Conservation (phyloP, 345 rosid species). For the Salix udensis region DNA sequence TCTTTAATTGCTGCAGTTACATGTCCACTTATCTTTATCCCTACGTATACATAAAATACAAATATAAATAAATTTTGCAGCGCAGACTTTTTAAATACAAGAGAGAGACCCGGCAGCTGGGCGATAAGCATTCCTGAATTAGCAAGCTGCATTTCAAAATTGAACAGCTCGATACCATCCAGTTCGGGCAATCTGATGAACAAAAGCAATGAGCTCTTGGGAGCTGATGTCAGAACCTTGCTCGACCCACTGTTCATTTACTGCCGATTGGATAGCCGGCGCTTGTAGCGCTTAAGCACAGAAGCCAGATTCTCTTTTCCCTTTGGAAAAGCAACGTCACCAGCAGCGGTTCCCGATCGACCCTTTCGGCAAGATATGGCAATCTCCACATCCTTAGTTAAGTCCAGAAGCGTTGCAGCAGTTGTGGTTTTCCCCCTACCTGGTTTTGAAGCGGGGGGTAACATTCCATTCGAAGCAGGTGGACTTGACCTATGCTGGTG, state of each 20-base stretch:
- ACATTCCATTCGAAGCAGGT: constrained; percentile 59
- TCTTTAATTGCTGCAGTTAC: constrained; percentile 32
- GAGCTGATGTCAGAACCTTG: constrained; percentile 27
- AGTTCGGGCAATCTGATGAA: neutral
- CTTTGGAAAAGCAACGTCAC: constrained; percentile 91
- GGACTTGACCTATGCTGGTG: constrained; percentile 56
- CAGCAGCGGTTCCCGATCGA: constrained; percentile 88
- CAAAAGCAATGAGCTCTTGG: constrained; percentile 24
- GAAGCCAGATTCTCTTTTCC: constrained; percentile 97
- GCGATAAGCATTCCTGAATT: neutral
- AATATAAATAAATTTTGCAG: constrained; percentile 25
- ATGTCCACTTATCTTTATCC: constrained; percentile 22
- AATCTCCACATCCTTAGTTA: constrained; percentile 84
- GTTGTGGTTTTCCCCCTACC: constrained; percentile 82
- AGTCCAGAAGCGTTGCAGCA: constrained; percentile 55
- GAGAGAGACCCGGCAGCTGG: neutral
- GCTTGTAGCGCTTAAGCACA: constrained; percentile 91
- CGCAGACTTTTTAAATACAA: constrained; percentile 25
- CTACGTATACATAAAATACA: constrained; percentile 33
- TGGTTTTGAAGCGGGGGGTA: constrained; percentile 66
- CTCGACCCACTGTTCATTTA: constrained; percentile 41
- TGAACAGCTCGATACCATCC: constrained; percentile 27
- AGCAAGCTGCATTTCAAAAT: constrained; percentile 32
- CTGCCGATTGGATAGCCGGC: constrained; percentile 46
- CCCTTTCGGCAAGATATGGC: constrained; percentile 91